Evolutionary conservation across 306 rosid genomes (phyloP), one percentile per base, ranked within the genome.

Genomic region (Inga oerstediana): DNA sequence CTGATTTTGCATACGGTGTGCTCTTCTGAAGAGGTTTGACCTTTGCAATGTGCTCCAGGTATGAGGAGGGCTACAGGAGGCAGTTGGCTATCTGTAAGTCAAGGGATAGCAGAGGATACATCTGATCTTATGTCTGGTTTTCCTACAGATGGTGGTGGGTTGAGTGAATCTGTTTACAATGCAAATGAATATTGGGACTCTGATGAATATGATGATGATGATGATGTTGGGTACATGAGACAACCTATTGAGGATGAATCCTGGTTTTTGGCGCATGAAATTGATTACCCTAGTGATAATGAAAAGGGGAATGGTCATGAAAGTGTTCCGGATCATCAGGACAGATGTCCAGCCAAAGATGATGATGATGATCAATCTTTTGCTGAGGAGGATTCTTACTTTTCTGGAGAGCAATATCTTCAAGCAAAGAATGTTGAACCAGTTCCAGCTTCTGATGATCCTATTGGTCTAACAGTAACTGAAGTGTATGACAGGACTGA

Each of bases 241-340:
- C 97, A 94, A 64, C 98, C 98, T 51, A 94, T 94, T 81, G 98
- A 94, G 90, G 98, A 94, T 62, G 98, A 94, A 83, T 79, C 94
- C 71, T 94, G 98, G 98, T 94, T 94, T 85, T 83, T 94, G 88
- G 97, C 94, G 3, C 98, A 94, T 81, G 98, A 94, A 86, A 90
- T 94, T 62, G 98, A 94, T 86, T 94, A 94, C 80, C 98, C 98
- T 59, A 94, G 98, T 83, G 98, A 94, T 85, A 94, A 92, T 72
- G 97, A 94, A 72, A 94, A 94, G 80, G 97, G 93, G 46, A 88
- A 90, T 45, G 97, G 89, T 69, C 91, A 87, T 84, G 97, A 92
- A 79, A 92, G 90, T 83, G 94, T 90, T 76, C 94, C 92, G 74
- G 98, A 94, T 88, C 88, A 77, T 17, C 94, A 88, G 83, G 98